Base-by-base conservation (phyloP, 768 basidiomycete species). In the Mycena floridula region DNA sequence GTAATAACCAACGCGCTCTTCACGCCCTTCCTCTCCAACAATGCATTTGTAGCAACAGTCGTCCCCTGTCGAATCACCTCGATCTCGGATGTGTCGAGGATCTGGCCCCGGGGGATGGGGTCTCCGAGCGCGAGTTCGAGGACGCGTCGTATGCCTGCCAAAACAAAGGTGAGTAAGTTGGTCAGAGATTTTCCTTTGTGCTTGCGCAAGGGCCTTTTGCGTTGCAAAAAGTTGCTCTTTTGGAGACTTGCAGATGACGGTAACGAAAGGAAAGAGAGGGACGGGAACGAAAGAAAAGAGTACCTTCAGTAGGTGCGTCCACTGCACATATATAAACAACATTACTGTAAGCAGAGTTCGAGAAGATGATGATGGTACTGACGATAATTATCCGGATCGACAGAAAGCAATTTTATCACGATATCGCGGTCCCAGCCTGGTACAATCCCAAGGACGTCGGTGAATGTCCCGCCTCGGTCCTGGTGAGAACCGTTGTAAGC, bases 31-130 rank as follows among this genome's bases (percentile, higher is more conserved):
- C 83, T 71, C 51, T 86, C 83, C 20, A 86, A 65, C 1, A 86
- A 68, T 0, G 83, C 84, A 50, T 86, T 86, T 18, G 83, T 86
- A 1, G 82, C 83, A 4, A 85, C 84, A 0, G 83, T 85, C 12
- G 37, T 38, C 18, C 37, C 37, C 37, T 38, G 20, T 9, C 37
- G 20, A 9, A 11, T 9, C 37, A 12, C 18, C 12, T 20, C 37
- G 9, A 38, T 38, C 11, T 12, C 12, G 21, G 12, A 9, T 9
- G 37, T 20, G 21, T 38, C 37, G 9, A 38, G 20, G 21, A 20
- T 11, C 21, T 38, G 11, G 8, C 21, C 37, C 20, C 21, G 12
- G 9, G 37, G 21, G 12, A 38, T 38, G 12, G 12, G 12, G 9
- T 20, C 21, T 9, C 37, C 37, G 9, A 12, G 12, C 21, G 21